Evolutionary conservation across 2,329 filamentous ascomycete species (phyloP).

Genomic region (Penicillium freii): DNA sequence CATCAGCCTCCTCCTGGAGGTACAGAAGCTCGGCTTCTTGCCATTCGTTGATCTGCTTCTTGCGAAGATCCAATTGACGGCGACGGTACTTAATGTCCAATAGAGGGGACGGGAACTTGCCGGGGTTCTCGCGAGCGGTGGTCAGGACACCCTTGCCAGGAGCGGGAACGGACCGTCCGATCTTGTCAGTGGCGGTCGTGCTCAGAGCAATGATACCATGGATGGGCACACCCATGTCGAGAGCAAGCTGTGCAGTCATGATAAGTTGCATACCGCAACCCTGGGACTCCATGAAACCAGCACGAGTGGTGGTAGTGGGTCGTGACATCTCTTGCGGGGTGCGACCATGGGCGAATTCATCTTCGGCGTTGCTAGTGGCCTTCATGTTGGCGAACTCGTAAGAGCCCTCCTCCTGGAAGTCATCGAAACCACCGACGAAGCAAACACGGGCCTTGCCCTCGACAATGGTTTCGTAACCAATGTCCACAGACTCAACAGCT

Average conservation of each 20-base stretch:
- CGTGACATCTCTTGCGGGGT: slow-evolving; percentile 98
- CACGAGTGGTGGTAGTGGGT: slow-evolving; percentile 92
- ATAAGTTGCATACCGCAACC: slow-evolving; percentile 97
- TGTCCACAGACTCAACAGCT: slow-evolving; percentile 93
- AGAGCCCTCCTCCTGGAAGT: slow-evolving; percentile 98
- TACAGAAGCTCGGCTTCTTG: slow-evolving; percentile 93
- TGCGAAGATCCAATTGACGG: slow-evolving; percentile 89
- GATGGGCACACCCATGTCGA: slow-evolving; percentile 98
- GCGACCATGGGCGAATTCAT: slow-evolving; percentile 92
- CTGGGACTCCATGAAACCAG: slow-evolving; percentile 99
- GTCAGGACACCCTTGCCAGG: slow-evolving; percentile 96
- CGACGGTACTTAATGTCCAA: slow-evolving; percentile 97
- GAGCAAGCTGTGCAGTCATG: slow-evolving; percentile 92
- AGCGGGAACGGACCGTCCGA: slow-evolving; percentile 92
- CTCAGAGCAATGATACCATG: slow-evolving; percentile 92
- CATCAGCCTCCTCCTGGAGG: slow-evolving; percentile 85
- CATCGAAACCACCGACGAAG: slow-evolving; percentile 97
- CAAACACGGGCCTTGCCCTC: slow-evolving; percentile 97
- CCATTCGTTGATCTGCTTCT: slow-evolving; percentile 93
- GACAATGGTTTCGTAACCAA: slow-evolving; percentile 96
- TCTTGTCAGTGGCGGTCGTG: slow-evolving; percentile 97
- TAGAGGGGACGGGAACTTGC: slow-evolving; percentile 91
- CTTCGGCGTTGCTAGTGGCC: slow-evolving; percentile 95
- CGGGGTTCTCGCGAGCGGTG: slow-evolving; percentile 82
- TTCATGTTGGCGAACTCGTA: slow-evolving; percentile 99